Base-by-base conservation (phyloP, 2,329 filamentous ascomycete genomes). In the Emergomyces africanus region DNA sequence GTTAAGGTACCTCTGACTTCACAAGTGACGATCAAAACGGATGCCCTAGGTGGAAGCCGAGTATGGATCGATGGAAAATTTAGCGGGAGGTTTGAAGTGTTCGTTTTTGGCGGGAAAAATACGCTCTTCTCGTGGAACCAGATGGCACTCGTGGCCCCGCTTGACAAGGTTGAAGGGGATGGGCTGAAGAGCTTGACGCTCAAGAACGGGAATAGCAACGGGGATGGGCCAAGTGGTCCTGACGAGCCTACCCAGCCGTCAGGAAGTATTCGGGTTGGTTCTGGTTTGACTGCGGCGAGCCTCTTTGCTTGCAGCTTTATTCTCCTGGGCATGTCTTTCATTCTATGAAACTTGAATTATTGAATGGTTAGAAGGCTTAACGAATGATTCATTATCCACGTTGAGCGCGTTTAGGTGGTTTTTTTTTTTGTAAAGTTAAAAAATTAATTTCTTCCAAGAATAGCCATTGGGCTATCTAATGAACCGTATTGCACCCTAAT, bases 71-170 rank as follows among this genome's bases (percentile, higher is more conserved):
- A 79, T 59, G 75, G 71, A 8, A 53, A 62, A 0, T 80, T 81
- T 53, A 71, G 63, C 0, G 80, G 80, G 0, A 67, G 80, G 10
- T 82, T 81, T 57, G 79, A 82, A 62, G 79, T 81, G 0, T 80
- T 79, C 60, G 75, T 82, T 0, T 82, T 74, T 62, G 79, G 79
- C 0, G 80, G 80, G 1, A 72, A 71, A 37, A 82, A 82, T 59
- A 75, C 71, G 8, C 60, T 75, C 54, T 78, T 80, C 53, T 80
- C 78, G 37, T 82, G 79, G 80, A 80, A 75, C 61, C 79, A 81
- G 66, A 82, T 82, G 79, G 79, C 79, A 0, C 76, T 82, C 64
- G 79, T 81, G 14, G 79, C 79, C 9, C 79, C 79, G 0, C 59
- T 81, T 42, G 70, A 78, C 8, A 60, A 49, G 0, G 54, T 72